A percentile compares a stretch with the other conserved stretches of the same genome.
phyloP scores from a whole-genome alignment of 305 asterid species.

The Salvia sclarea region DNA sequence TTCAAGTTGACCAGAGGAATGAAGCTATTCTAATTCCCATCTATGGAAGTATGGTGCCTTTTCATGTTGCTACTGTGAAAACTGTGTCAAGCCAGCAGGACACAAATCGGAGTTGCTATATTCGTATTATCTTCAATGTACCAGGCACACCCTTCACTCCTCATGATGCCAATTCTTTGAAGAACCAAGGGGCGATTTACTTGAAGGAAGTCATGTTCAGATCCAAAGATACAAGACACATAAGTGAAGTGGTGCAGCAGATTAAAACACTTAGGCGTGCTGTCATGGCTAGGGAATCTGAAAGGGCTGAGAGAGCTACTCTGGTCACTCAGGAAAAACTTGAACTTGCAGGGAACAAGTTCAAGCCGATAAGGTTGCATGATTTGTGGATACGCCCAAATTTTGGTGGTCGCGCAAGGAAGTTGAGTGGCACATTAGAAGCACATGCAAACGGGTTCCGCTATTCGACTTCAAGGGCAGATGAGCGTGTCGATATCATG shows the following conservation, averaged over 20 bases:
- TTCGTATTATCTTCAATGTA: slow-evolving; percentile 70
- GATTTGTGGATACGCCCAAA: slow-evolving; percentile 79
- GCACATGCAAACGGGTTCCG: slow-evolving; percentile 79
- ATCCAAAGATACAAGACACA: slow-evolving; percentile 79
- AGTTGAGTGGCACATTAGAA: slow-evolving; percentile 65
- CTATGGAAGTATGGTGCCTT: slow-evolving; percentile 73
- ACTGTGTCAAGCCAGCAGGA: slow-evolving; percentile 77
- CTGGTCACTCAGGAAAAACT: slow-evolving; percentile 73
- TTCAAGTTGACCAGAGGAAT: slow-evolving; percentile 74
- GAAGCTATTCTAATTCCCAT: slow-evolving; percentile 75
- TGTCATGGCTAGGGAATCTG: slow-evolving; percentile 70
- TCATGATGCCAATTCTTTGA: slow-evolving; percentile 58
- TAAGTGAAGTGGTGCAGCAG: slow-evolving; percentile 70
- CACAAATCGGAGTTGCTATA: slow-evolving; percentile 61
- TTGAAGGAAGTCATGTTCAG: slow-evolving; percentile 69
- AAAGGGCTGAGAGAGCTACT: slow-evolving; percentile 82
- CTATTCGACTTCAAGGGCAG: slow-evolving; percentile 66
- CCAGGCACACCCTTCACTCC: slow-evolving; percentile 79
- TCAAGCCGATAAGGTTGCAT: slow-evolving; percentile 64
- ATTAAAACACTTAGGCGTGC: slow-evolving; percentile 64
- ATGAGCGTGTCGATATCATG: slow-evolving; percentile 76
- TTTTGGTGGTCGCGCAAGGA: slow-evolving; percentile 76
- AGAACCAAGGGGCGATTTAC: slow-evolving; percentile 60
- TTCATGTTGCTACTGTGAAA: slow-evolving; percentile 74
- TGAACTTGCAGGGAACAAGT: slow-evolving; percentile 59